A percentile compares a stretch with the other conserved stretches of the same genome.
Evolutionary conservation across 768 basidiomycete genomes (phyloP).

Genomic region (Tulasnella calospora): DNA sequence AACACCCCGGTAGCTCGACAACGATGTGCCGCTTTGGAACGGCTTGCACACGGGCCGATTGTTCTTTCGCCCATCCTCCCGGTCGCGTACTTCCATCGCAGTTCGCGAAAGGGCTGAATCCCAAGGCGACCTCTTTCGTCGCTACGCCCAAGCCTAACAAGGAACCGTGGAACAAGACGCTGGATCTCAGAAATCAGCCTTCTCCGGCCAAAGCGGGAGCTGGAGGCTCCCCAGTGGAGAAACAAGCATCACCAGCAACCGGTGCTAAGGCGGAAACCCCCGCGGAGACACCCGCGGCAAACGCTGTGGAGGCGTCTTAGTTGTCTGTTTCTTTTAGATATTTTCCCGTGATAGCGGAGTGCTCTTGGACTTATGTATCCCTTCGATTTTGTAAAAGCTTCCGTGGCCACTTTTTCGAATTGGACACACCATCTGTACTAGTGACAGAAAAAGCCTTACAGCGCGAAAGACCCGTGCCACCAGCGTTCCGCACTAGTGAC

Average conservation of each 20-base stretch:
- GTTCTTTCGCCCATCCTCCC: conserved; percentile 88
- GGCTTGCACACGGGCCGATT: conserved; percentile 77
- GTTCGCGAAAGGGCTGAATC: conserved; percentile 68
- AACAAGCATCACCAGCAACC: conserved; percentile 8
- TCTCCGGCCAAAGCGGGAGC: not conserved
- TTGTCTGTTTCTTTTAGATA: not conserved
- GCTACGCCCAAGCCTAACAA: not conserved
- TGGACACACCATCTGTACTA: not conserved
- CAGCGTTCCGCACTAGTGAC: conserved; percentile 2
- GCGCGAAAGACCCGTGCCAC: conserved; percentile 14
- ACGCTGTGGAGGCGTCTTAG: conserved; percentile 20
- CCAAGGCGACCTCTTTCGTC: not conserved
- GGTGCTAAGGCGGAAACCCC: not conserved
- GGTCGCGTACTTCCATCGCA: conserved; percentile 72
- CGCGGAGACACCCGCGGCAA: not conserved
- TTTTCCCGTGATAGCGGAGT: not conserved
- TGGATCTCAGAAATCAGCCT: conserved; percentile 17
- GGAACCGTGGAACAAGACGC: conserved; percentile 19
- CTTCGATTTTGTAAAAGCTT: not conserved
- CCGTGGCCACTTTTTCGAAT: not conserved
- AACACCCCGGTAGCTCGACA: conserved; percentile 17
- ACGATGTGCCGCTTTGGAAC: conserved; percentile 76
- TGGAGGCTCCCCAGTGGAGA: not conserved
- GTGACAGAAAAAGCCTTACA: not conserved
- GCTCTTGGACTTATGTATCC: conserved; percentile 13